These are phyloP conservation scores for Entophlyctis luteolus DNA, from an alignment of 192 early-diverging fungal species.

Conservation along the genomic window DNA sequence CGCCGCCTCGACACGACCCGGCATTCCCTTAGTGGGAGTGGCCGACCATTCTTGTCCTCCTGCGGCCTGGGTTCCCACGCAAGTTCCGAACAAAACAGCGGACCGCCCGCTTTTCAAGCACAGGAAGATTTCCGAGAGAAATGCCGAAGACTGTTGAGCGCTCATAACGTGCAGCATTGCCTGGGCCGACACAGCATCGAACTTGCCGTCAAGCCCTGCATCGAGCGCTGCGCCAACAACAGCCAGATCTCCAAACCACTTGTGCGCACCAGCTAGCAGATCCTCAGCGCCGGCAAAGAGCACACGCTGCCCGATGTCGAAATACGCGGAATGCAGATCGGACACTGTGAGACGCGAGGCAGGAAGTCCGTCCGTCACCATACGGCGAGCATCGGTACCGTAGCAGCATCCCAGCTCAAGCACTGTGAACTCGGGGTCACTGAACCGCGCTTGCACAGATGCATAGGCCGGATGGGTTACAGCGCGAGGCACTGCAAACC, in stretches of 20 bases:
- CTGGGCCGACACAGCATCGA: not conserved
- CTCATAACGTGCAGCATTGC: conserved; percentile 14
- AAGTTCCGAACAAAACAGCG: conserved; percentile 1
- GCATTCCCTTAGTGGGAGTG: conserved; percentile 8
- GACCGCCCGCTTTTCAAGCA: not conserved
- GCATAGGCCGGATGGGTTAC: not conserved
- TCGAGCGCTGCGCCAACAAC: not conserved
- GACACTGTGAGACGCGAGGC: not conserved
- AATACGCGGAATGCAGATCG: not conserved
- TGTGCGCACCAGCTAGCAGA: not conserved
- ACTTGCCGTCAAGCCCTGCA: not conserved
- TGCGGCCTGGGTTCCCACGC: not conserved
- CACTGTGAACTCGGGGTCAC: not conserved
- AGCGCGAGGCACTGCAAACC: conserved; percentile 1
- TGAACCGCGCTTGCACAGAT: not conserved
- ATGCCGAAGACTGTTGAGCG: not conserved
- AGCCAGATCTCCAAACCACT: not conserved
- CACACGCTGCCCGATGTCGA: not conserved
- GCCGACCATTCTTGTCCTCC: not conserved
- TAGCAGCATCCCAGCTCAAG: conserved; percentile 15
- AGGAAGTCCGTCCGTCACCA: not conserved
- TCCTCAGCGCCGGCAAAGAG: not conserved
- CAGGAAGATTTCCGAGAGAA: not conserved
- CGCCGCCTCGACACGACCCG: not conserved
- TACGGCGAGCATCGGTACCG: conserved; percentile 3